Evolutionary conservation across 1,139 yeast species (phyloP).

Genomic region (Geotrichum macrosporum): DNA sequence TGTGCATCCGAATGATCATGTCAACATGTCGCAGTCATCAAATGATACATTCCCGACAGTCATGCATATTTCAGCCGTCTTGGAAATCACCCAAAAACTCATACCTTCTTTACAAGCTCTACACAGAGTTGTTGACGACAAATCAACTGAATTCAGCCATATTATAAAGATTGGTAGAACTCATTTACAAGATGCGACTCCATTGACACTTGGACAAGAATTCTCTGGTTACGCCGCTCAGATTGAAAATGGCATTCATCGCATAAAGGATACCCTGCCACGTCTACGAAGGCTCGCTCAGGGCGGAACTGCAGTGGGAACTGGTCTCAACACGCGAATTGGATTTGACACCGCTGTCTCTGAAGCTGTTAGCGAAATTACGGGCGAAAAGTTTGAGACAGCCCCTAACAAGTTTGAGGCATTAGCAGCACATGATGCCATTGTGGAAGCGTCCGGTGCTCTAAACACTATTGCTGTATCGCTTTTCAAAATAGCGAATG

Average conservation of each 20-base stretch:
- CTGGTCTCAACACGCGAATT: slow-evolving; percentile 88
- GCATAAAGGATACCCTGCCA: slow-evolving; percentile 74
- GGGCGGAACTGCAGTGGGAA: slow-evolving; percentile 99
- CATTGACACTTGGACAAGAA: slow-evolving; percentile 95
- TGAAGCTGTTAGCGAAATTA: slow-evolving; percentile 67
- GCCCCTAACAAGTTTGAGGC: slow-evolving; percentile 99
- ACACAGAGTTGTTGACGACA: slow-evolving; percentile 69
- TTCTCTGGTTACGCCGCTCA: slow-evolving; percentile 96
- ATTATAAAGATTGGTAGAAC: slow-evolving; percentile 98
- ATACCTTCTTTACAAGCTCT: slow-evolving; percentile 75
- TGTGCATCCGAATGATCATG: slow-evolving; percentile 98
- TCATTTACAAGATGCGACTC: slow-evolving; percentile 97
- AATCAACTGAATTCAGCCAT: slow-evolving; percentile 74
- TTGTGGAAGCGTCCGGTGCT: slow-evolving; percentile 97
- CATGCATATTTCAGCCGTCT: slow-evolving; percentile 98
- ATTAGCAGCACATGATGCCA: slow-evolving; percentile 96
- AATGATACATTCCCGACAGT: slow-evolving; percentile 98
- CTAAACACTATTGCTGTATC: slow-evolving; percentile 92
- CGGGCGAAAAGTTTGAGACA: slow-evolving; percentile 83
- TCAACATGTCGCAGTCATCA: slow-evolving; percentile 96
- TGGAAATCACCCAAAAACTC: slow-evolving; percentile 70
- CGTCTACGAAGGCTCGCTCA: slow-evolving; percentile 82
- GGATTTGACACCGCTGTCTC: slow-evolving; percentile 88
- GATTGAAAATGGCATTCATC: slow-evolving; percentile 79
- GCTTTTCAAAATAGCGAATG: slow-evolving; percentile 93